Conservation (phyloP, 2,329 filamentous ascomycete genomes). For the Fusarium torreyae region DNA sequence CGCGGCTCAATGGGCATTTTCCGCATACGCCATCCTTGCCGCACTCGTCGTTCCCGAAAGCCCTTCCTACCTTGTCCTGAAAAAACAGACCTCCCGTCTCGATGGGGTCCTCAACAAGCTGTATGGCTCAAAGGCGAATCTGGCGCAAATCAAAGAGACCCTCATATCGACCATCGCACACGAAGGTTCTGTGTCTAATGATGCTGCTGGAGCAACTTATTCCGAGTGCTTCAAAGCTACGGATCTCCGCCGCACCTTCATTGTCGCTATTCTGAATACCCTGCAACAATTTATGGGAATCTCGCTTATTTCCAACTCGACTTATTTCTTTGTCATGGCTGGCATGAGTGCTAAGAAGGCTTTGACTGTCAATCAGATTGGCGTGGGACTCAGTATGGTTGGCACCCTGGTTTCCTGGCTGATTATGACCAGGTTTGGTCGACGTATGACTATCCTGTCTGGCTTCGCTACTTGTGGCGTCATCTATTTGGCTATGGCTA, state of each 20-base stretch:
- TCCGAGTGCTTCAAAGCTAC: not conserved
- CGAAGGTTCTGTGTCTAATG: too few relatives aligned
- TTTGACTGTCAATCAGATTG: not conserved
- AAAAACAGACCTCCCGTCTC: not conserved
- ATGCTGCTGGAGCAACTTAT: not conserved
- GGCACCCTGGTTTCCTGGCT: not conserved
- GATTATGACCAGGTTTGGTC: not conserved
- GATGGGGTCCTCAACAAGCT: too few relatives aligned
- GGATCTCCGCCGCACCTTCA: not conserved
- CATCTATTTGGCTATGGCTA: not conserved
- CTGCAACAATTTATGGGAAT: not conserved
- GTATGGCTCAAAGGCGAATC: too few relatives aligned
- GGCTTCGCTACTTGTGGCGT: not conserved
- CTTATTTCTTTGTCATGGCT: slow-evolving; percentile 3
- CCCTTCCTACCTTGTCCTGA: not conserved
- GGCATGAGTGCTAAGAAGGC: not conserved
- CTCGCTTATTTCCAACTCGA: not conserved
- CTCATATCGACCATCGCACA: too few relatives aligned
- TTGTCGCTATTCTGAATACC: not conserved
- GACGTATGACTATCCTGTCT: not conserved
- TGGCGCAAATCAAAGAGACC: too few relatives aligned
- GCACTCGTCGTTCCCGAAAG: not conserved
- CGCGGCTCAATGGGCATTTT: not conserved
- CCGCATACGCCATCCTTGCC: not conserved
- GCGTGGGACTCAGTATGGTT: not conserved